These are phyloP conservation scores for Mycena polygramma DNA, from an alignment of 768 basidiomycete genomes.

Conservation along the genomic window DNA sequence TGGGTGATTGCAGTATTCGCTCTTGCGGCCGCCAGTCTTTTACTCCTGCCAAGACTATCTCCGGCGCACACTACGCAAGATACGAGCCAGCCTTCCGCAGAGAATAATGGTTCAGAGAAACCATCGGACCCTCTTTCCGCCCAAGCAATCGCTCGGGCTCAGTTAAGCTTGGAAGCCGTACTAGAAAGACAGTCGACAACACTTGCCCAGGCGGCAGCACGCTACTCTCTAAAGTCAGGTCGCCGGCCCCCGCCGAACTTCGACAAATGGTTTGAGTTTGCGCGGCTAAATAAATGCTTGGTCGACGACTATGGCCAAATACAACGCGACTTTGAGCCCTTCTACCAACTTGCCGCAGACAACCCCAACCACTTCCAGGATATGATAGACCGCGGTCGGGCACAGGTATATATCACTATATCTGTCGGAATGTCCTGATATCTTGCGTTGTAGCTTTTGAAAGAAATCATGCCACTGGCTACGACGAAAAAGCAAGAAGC, in stretches of 20 bases:
- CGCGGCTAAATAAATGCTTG: slow-evolving; percentile 27
- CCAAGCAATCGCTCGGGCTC: slow-evolving; percentile 13
- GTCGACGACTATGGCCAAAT: slow-evolving; percentile 39
- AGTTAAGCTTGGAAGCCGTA: slow-evolving; percentile 26
- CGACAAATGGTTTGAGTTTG: slow-evolving; percentile 36
- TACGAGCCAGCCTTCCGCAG: background rate
- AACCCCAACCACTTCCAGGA: slow-evolving; percentile 21
- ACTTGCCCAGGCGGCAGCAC: slow-evolving; percentile 30
- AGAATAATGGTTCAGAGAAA: background rate
- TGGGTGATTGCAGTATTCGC: slow-evolving; percentile 3
- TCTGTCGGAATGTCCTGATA: background rate
- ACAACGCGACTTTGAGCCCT: slow-evolving; percentile 33
- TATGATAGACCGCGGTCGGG: slow-evolving; percentile 19
- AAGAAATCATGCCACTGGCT: slow-evolving; percentile 17
- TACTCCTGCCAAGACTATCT: background rate
- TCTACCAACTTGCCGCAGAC: slow-evolving; percentile 27
- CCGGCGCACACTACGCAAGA: background rate
- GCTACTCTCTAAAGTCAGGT: slow-evolving; percentile 33
- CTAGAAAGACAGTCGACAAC: slow-evolving; percentile 34
- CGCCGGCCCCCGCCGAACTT: slow-evolving; percentile 36
- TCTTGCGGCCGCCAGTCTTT: slow-evolving; percentile 1
- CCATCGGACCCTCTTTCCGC: background rate
- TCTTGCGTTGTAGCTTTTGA: slow-evolving; percentile 8
- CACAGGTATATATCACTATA: slow-evolving; percentile 14
- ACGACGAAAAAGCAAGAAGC: slow-evolving; percentile 22